Base-by-base conservation (phyloP, 345 rosid species). In the Erysimum cheiranthoides region DNA sequence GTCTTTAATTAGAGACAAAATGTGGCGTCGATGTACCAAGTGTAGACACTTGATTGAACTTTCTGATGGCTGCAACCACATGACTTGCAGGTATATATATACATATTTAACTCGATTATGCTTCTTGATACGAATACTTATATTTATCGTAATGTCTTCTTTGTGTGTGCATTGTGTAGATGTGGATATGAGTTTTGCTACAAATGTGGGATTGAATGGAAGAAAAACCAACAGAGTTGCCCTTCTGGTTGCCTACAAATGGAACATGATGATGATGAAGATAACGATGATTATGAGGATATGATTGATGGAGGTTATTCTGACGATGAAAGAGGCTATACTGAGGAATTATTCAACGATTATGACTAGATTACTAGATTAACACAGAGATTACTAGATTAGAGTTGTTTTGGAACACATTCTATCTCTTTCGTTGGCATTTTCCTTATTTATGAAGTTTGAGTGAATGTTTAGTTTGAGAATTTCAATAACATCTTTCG, bases 261-360 rank as follows among this genome's bases (percentile, higher is more conserved):
- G n/a, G 4, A 10, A 8, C 52, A 4, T 59, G 66, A 68, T 42
- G 87, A 88, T 77, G 75, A 80, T 46, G 88, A 85, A 76, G 91
- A 85, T 68, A 75, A 63, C 32, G 84, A 82, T 50, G 14, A 50
- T 10, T 32, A 1, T 32, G 25, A 21, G 25, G 25, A n/a, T n/a
- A 21, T 21, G 25, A 21, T 21, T 21, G 25, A 21, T 21, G 25
- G 25, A 1, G 25, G 25, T 21, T 21, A 21, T 1, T 0, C 25
- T 0, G 12, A 18, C 3, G 6, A 49, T 0, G 27, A 8, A n/a
- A n/a, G n/a, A n/a, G n/a, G n/a, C n/a, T n/a, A n/a, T n/a, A n/a
- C n/a, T n/a, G n/a, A n/a, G n/a, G n/a, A n/a, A n/a, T n/a, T n/a
- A n/a, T n/a, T n/a, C n/a, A n/a, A n/a, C n/a, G n/a, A n/a, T n/a